Evolutionary conservation across 176 grass and related monocot species (phyloP), one percentile per base, ranked within the genome.

Genomic region (Zea luxurians): DNA sequence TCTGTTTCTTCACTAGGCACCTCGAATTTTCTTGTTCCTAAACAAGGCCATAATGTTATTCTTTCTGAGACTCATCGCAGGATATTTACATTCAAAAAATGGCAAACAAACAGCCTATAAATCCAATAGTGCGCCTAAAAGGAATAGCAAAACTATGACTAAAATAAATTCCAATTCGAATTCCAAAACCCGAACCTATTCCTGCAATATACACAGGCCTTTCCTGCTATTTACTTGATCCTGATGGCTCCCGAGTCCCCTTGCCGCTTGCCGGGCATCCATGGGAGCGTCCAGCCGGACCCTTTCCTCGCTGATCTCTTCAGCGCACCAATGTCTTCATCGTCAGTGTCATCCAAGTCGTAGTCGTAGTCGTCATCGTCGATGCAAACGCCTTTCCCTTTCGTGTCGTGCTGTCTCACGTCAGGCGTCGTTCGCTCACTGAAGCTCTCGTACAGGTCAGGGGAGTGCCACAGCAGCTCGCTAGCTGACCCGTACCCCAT

Each of bases 401-500:
- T 90, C 79, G 45, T 78, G 75, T 90, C 74, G 17, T 86, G 37
- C 54, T 38, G 37, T 37, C 69, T 40, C 4, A 47, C 70, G 6
- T 48, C 79, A 6, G 87, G 82, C 47, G 86, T 81, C 47, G 82
- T 52, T 18, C 87, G 61, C 40, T 77, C 68, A 7, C 55, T 73
- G 48, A 84, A 71, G 82, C 87, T 89, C 87, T 89, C 87, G 82
- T 84, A 84, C 55, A 88, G 76, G 47, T 83, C 82, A 17, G 86
- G 81, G 0, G 86, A 88, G 64, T 61, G 45, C 2, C 58, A 71
- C 41, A 81, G 77, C 71, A 92, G 66, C 59, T 86, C 86, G 49
- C 83, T 92, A 1, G 86, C 90, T 11, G 90, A 92, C 38, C 78
- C 82, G 80, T 93, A 91, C 35, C 94, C 91, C 89, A 97, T 93